Conservation (phyloP, 1,139 yeast species). For the Sugiyamaella xylanicola region DNA sequence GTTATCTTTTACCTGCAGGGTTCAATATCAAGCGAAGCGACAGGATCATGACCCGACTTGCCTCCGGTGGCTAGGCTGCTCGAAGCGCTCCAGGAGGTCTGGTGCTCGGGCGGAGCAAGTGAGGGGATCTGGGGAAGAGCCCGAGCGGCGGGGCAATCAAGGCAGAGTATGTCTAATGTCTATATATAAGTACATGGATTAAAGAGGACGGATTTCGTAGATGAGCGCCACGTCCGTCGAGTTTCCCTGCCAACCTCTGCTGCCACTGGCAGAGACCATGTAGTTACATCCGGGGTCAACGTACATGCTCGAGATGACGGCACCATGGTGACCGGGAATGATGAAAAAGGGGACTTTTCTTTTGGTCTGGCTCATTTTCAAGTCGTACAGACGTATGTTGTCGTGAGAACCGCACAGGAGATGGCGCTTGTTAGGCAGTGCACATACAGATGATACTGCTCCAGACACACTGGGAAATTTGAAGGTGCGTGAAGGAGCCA, state of each 20-base stretch:
- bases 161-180: not conserved
- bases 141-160: not conserved
- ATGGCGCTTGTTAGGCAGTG: slow-evolving; percentile 81
- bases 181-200: slow-evolving; percentile 4
- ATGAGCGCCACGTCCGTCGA: slow-evolving; percentile 78
- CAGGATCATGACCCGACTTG: not conserved
- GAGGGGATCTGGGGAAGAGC: not conserved
- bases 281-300: slow-evolving; percentile 88
- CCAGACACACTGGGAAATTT: slow-evolving; percentile 89
- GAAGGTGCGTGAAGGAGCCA: slow-evolving; percentile 57
- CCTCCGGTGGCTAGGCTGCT: not conserved
- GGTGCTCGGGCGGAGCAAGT: not conserved
- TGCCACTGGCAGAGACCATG: slow-evolving; percentile 90
- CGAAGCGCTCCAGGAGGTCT: not conserved
- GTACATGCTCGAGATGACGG: slow-evolving; percentile 64
- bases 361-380: slow-evolving; percentile 53
- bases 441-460: slow-evolving; percentile 77
- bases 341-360: slow-evolving; percentile 53
- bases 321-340: slow-evolving; percentile 68
- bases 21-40: not conserved
- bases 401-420: slow-evolving; percentile 87
- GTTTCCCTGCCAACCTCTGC: slow-evolving; percentile 90
- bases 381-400: slow-evolving; percentile 82
- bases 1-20: slow-evolving; percentile 2
- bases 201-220: slow-evolving; percentile 60